Base-by-base conservation (phyloP, 768 basidiomycete genomes). In the Lepiota venenata region DNA sequence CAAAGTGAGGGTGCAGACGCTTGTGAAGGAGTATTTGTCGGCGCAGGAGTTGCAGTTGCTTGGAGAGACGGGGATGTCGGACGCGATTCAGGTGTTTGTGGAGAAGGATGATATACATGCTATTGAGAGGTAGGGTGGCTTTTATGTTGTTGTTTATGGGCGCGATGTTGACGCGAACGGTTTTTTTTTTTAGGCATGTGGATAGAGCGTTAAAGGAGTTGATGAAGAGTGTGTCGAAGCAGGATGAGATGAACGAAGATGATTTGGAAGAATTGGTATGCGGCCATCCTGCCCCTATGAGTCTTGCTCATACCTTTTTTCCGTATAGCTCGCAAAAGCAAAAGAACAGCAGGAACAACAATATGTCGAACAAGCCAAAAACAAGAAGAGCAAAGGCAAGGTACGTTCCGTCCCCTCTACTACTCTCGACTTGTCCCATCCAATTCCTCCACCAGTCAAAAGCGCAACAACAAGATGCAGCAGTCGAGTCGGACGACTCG, bases 21-120 rank as follows among this genome's bases (percentile, higher is more conserved):
- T 99, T 18, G 97, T 99, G 42, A 81, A 85, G 66, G 92, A 98
- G 70, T 98, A 96, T 67, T 71, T 99, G 44, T 77, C 85, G 6
- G 94, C 92, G 47, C 97, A 98, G 72, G 91, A 95, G 67, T 71
- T 98, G 63, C 93, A 97, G 73, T 71, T 98, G 47, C 73, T 98
- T 15, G 91, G 89, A 1, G 94, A 97, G 71, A 77, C 78, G 39
- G 93, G 88, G 21, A 91, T 99, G 88, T 87, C 86, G 38, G 91
- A 94, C 66, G 97, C 97, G 5, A 94, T 99, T 49, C 87, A 91
- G 74, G 79, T 87, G 69, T 98, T 91, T 70, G 95, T 99, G 56
- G 95, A 98, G 69, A 99, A 99, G 77, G 96, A 98, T 64, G 94
- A 97, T 68, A 85, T 83, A 25, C 90, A 94, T 73, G 93, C 96